These are phyloP conservation scores for Vitis cinerea DNA, from an alignment of 164 flowering plant genomes.

Conservation along the genomic window DNA sequence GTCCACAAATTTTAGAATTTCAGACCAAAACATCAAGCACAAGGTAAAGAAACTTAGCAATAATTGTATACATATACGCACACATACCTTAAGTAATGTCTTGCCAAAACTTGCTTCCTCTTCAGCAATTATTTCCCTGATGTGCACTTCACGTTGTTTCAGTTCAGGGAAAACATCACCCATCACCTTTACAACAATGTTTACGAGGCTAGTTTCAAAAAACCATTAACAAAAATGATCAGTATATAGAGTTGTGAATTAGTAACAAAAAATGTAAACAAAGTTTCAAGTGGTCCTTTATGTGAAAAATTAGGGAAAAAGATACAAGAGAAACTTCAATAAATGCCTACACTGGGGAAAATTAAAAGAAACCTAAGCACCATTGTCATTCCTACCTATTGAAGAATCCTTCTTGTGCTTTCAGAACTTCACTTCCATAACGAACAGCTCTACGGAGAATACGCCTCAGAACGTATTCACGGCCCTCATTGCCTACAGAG, in stretches of 20 bases:
- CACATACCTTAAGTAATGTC: conserved; percentile 80
- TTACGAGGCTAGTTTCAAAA: conserved; percentile 62
- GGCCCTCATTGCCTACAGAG: conserved; percentile 87
- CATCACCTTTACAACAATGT: conserved; percentile 69
- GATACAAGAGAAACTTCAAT: too few relatives aligned
- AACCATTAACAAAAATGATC: neutral
- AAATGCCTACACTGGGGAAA: too few relatives aligned
- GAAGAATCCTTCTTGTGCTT: conserved; percentile 91
- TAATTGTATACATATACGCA: neutral
- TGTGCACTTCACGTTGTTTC: conserved; percentile 61
- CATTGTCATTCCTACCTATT: conserved; percentile 53
- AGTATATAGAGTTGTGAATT: too few relatives aligned
- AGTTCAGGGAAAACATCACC: conserved; percentile 90
- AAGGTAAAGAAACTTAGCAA: too few relatives aligned
- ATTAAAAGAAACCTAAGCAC: too few relatives aligned
- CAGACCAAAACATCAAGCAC: too few relatives aligned
- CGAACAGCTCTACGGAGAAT: conserved; percentile 98
- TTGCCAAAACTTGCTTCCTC: conserved; percentile 92
- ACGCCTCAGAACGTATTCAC: conserved; percentile 95
- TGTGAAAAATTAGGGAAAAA: too few relatives aligned
- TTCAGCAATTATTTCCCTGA: conserved; percentile 61
- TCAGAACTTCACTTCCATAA: conserved; percentile 91
- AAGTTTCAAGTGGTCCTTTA: too few relatives aligned
- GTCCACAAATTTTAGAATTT: too few relatives aligned
- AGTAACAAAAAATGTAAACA: too few relatives aligned